Evolutionary conservation across 345 rosid genomes (phyloP).

Genomic region (Eucalyptus paniculata): DNA sequence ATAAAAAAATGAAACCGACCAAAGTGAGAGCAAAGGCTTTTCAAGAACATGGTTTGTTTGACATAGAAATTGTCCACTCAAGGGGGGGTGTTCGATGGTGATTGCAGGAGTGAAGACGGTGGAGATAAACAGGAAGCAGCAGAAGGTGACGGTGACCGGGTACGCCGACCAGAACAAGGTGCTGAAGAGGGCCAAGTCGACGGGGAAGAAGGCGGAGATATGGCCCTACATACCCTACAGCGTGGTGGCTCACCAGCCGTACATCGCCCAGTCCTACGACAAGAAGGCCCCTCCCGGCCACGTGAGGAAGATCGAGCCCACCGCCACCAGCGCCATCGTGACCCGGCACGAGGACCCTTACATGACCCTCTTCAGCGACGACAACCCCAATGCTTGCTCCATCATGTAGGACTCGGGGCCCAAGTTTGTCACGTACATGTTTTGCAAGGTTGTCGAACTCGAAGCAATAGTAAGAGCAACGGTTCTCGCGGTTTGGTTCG

Average conservation of each 20-base stretch:
- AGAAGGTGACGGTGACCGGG: constrained; percentile 82
- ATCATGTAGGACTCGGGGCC: constrained; percentile 31
- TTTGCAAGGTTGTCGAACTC: neutral
- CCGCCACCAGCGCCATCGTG: constrained; percentile 12
- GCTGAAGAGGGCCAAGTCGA: constrained; percentile 74
- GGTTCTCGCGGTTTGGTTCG: neutral
- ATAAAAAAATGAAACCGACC: neutral
- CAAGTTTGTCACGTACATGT: neutral
- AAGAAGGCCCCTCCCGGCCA: constrained; percentile 95
- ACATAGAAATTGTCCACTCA: neutral
- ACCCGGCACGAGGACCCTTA: constrained; percentile 60
- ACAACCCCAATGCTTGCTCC: constrained; percentile 87
- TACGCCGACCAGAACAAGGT: constrained; percentile 72
- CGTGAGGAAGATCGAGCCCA: constrained; percentile 63
- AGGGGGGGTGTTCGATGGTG: neutral
- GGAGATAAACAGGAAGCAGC: constrained; percentile 83
- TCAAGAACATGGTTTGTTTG: neutral
- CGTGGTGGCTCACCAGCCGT: constrained; percentile 87
- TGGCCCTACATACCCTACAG: constrained; percentile 95
- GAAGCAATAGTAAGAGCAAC: neutral
- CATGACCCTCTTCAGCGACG: constrained; percentile 4
- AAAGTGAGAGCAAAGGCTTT: neutral
- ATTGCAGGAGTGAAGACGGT: constrained; percentile 69
- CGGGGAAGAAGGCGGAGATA: constrained; percentile 89
- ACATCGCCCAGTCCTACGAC: constrained; percentile 63